Evolutionary conservation across 2,329 filamentous ascomycete species (phyloP).

Genomic region (Aspergillus udagawae): DNA sequence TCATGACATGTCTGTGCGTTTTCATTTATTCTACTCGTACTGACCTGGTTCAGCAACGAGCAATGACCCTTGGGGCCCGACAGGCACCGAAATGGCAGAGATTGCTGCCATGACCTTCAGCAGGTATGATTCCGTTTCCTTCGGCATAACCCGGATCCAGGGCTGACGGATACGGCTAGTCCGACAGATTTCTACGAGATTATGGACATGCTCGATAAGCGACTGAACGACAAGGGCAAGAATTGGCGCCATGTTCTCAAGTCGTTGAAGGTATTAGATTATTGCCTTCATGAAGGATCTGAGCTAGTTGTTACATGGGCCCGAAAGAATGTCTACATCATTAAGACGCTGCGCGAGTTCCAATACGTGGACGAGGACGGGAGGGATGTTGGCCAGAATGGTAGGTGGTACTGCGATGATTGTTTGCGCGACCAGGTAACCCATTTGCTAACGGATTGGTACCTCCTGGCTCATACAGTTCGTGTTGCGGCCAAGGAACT

Average conservation of each 20-base stretch:
- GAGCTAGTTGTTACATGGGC: slow-evolving; percentile 97
- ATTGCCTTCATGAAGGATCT: slow-evolving; percentile 94
- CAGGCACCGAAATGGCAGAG: slow-evolving; percentile 97
- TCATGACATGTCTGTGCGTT: neutral
- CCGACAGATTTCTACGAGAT: slow-evolving; percentile 98
- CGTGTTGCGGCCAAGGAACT: slow-evolving; percentile 94
- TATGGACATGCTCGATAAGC: slow-evolving; percentile 99
- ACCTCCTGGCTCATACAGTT: slow-evolving; percentile 52
- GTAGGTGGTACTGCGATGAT: slow-evolving; percentile 50
- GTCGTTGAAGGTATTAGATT: slow-evolving; percentile 94
- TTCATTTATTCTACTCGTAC: neutral
- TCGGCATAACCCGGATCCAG: neutral
- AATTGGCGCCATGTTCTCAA: slow-evolving; percentile 99
- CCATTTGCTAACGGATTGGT: neutral
- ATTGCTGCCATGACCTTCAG: slow-evolving; percentile 98
- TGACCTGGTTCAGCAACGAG: slow-evolving; percentile 70
- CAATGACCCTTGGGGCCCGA: slow-evolving; percentile 98
- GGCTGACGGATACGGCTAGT: slow-evolving; percentile 45
- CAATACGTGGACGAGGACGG: slow-evolving; percentile 95
- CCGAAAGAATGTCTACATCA: slow-evolving; percentile 96
- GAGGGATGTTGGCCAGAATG: slow-evolving; percentile 92
- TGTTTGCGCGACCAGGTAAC: neutral
- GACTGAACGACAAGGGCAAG: slow-evolving; percentile 97
- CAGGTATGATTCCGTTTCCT: slow-evolving; percentile 57
- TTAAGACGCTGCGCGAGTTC: slow-evolving; percentile 96